A percentile compares a stretch with the other conserved stretches of the same genome.
Evolutionary conservation across 768 basidiomycete species (phyloP).

Genomic region (Solioccasus polychromus): DNA sequence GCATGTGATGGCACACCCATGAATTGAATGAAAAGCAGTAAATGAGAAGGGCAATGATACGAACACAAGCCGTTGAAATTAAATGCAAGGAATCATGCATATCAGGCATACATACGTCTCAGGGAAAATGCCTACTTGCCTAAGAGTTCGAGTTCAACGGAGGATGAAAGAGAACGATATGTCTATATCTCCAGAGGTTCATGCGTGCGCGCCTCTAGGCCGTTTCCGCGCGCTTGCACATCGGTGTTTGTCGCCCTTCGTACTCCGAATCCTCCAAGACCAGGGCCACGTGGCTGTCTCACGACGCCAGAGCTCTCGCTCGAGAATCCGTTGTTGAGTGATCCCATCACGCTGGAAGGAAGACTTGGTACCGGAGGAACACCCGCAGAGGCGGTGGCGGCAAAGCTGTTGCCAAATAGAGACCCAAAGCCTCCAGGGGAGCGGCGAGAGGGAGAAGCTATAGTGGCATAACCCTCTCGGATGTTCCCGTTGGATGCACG

Average conservation of each 20-base stretch:
- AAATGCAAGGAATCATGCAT: slow-evolving; percentile 23
- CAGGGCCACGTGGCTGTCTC: slow-evolving; percentile 84
- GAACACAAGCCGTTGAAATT: slow-evolving; percentile 19
- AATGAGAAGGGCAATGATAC: slow-evolving; percentile 3
- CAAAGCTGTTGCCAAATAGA: slow-evolving; percentile 55
- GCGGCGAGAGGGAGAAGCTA: slow-evolving; percentile 78
- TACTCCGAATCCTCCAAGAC: slow-evolving; percentile 66
- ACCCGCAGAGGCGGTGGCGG: slow-evolving; percentile 23
- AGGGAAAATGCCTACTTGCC: slow-evolving; percentile 18
- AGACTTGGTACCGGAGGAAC: slow-evolving; percentile 81
- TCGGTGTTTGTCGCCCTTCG: slow-evolving; percentile 42
- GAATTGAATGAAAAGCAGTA: slow-evolving; percentile 17
- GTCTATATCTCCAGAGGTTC: slow-evolving; percentile 80
- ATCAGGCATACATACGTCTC: slow-evolving; percentile 26
- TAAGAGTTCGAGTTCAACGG: slow-evolving; percentile 2
- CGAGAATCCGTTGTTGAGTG: slow-evolving; percentile 44
- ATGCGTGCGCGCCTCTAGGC: slow-evolving; percentile 81
- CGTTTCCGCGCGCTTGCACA: slow-evolving; percentile 52
- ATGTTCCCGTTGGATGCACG: slow-evolving; percentile 89
- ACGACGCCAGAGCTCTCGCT: slow-evolving; percentile 50
- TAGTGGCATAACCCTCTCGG: slow-evolving; percentile 81
- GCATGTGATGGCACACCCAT: slow-evolving; percentile 12
- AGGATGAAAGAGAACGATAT: not conserved
- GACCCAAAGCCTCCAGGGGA: slow-evolving; percentile 67
- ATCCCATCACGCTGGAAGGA: slow-evolving; percentile 51